Conservation (phyloP, 2,329 filamentous ascomycete species). For the Arthrinium puccinioides region DNA sequence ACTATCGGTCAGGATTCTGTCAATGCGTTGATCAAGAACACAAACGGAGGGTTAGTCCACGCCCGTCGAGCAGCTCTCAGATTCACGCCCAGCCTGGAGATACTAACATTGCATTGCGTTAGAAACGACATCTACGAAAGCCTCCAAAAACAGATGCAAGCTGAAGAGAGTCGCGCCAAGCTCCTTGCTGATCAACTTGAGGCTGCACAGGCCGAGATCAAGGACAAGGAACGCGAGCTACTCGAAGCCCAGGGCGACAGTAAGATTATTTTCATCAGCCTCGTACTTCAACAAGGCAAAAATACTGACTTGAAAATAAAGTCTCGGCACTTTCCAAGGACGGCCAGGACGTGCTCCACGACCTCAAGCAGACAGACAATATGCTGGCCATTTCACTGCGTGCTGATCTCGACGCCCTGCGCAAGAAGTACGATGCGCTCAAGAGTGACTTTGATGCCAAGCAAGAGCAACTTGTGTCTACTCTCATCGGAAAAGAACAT, state of each 20-base stretch:
- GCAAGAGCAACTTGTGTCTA: conserved; percentile 52
- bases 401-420: conserved; percentile 48
- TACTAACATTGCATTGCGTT: conserved; percentile 37
- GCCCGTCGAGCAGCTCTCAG: conserved; percentile 25
- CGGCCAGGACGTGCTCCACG: conserved; percentile 46
- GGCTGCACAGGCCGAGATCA: conserved; percentile 31
- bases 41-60: conserved; percentile 45
- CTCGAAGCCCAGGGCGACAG: conserved; percentile 44
- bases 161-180: conserved; percentile 41
- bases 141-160: conserved; percentile 39
- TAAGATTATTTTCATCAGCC: conserved; percentile 27
- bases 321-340: conserved; percentile 48
- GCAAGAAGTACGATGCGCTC: conserved; percentile 41
- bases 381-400: conserved; percentile 52
- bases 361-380: conserved; percentile 52
- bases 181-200: conserved; percentile 37
- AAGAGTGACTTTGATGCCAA: conserved; percentile 47
- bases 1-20: conserved; percentile 51
- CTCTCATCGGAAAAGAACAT: conserved; percentile 53
- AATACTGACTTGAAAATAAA: conserved; percentile 23
- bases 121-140: conserved; percentile 47
- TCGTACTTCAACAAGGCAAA: conserved; percentile 9
- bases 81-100: conserved; percentile 24
- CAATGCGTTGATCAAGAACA: conserved; percentile 42
- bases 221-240: conserved; percentile 49